Evolutionary conservation across 2,329 filamentous ascomycete genomes (phyloP), one percentile per base, ranked within the genome.

Genomic region (Microcyclospora tardicrescens): DNA sequence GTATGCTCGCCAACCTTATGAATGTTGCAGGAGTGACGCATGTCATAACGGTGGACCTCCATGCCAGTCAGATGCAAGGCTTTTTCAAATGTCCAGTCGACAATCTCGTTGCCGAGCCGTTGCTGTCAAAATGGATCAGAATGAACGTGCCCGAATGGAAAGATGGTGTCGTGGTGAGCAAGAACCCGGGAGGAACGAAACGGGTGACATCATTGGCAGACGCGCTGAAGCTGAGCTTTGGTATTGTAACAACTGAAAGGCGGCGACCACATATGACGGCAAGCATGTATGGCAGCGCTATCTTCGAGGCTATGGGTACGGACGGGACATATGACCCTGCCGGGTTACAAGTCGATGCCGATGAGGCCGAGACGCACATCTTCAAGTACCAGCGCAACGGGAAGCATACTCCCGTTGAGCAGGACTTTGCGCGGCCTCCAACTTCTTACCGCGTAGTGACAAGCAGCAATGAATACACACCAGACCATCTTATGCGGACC

Each of bases 71-170:
- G 67, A 96, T 96, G 85, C 91, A 98, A 65, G 91, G 91, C 42
- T 98, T 98, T 67, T 98, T 98, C 72, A 84, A 84, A 57, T 94
- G 89, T 52, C 91, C 91, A 0, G 89, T 98, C 43, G 91, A 98
- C 63, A 96, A 98, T 57, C 78, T 98, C 38, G 85, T 94, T 53
- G 91, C 91, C 37, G 91, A 98, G 61, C 89, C 91, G 12, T 73
- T 96, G 46, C 85, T 98, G 54, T 86, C 89, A 38, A 82, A 85
- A 52, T 98, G 91, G 91, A 93, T 98, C 54, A 80, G 81, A 43
- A 77, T 81, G 60, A 91, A 95, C 57, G 81, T 98, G 30, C 71
- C 76, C 11, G 77, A 82, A 47, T 98, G 91, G 91, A 77, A 72
- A 45, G 81, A 95, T 50, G 86, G 85, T 9, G 91, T 98, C 6